These are phyloP conservation scores for Microcyclospora pomicola DNA, from an alignment of 2,329 filamentous ascomycete species.

Conservation along the genomic window DNA sequence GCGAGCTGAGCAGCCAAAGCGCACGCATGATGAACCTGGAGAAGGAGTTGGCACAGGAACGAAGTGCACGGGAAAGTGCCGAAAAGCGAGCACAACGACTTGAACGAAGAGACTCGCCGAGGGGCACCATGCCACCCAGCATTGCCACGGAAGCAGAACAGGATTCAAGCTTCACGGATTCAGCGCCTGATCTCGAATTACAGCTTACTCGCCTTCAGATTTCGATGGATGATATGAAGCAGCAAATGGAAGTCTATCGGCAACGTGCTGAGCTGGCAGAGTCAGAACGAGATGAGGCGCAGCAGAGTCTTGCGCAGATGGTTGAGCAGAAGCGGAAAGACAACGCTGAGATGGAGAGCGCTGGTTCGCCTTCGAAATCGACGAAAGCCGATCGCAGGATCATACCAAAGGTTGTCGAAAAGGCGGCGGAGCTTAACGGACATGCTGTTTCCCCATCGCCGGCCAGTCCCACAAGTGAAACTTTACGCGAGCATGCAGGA, in stretches of 20 bases:
- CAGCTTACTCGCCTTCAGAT: conserved; percentile 62
- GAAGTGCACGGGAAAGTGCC: conserved; percentile 65
- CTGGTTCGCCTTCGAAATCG: conserved; percentile 6
- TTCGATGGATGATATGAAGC: conserved; percentile 69
- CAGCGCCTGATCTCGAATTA: conserved; percentile 43
- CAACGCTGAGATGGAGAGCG: conserved; percentile 32
- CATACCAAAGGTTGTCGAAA: conserved; percentile 9
- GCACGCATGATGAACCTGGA: conserved; percentile 71
- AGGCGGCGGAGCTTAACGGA: conserved; percentile 11
- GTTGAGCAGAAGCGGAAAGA: conserved; percentile 65
- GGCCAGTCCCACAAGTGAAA: conserved; percentile 13
- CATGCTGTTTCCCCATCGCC: conserved; percentile 10
- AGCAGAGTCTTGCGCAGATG: conserved; percentile 74
- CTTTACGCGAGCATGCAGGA: conserved; percentile 18
- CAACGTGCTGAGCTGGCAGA: conserved; percentile 67
- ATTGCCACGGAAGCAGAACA: not conserved
- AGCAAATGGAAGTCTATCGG: conserved; percentile 66
- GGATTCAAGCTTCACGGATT: not conserved
- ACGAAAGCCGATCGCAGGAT: conserved; percentile 5
- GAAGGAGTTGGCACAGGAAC: conserved; percentile 61
- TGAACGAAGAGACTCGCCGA: conserved; percentile 30
- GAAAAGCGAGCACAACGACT: conserved; percentile 61
- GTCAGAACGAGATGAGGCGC: conserved; percentile 55
- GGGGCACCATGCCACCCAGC: not conserved
- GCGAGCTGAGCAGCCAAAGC: conserved; percentile 73